Evolutionary conservation across 2,329 filamentous ascomycete species (phyloP).

Genomic region (Lecanosticta acicola): DNA sequence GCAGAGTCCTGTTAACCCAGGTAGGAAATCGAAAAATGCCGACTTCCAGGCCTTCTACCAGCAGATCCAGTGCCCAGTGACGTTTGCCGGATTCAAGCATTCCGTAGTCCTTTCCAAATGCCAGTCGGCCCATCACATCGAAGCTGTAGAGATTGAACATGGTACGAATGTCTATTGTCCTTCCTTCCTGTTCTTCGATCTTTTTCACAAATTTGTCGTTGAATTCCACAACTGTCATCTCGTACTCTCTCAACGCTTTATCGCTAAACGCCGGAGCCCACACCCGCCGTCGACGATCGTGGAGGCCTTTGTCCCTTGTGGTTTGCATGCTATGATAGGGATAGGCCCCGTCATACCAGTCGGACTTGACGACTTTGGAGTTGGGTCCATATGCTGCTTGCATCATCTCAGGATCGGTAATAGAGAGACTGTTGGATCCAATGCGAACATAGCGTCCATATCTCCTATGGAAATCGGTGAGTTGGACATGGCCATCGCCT

Average conservation of each 20-base stretch:
- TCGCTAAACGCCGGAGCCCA: slow-evolving; percentile 42
- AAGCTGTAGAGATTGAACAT: slow-evolving; percentile 42
- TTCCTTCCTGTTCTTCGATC: slow-evolving; percentile 22
- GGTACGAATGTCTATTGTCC: slow-evolving; percentile 35
- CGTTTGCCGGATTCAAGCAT: slow-evolving; percentile 33
- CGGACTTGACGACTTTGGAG: slow-evolving; percentile 37
- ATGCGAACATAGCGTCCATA: slow-evolving; percentile 35
- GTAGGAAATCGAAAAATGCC: slow-evolving; percentile 24
- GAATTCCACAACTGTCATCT: slow-evolving; percentile 34
- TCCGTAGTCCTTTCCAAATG: slow-evolving; percentile 40
- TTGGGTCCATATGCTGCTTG: slow-evolving; percentile 35
- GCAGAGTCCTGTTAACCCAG: slow-evolving; percentile 33
- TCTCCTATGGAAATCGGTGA: slow-evolving; percentile 30
- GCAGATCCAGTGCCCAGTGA: slow-evolving; percentile 35
- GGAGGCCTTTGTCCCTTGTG: slow-evolving; percentile 32
- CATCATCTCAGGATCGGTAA: slow-evolving; percentile 34
- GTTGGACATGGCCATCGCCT: slow-evolving; percentile 25
- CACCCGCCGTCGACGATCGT: slow-evolving; percentile 37
- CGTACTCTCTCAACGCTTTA: slow-evolving; percentile 39
- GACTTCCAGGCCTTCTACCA: slow-evolving; percentile 32
- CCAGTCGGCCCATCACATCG: slow-evolving; percentile 43
- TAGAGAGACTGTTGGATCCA: slow-evolving; percentile 35
- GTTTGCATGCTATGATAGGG: slow-evolving; percentile 37
- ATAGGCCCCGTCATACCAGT: slow-evolving; percentile 38
- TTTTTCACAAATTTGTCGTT: slow-evolving; percentile 33